Percentiles rank a stretch among this genome's conserved stretches.
phyloP scores from a whole-genome alignment of 495 filamentous ascomycete genomes.

The Lasiosphaeris hirsuta region DNA sequence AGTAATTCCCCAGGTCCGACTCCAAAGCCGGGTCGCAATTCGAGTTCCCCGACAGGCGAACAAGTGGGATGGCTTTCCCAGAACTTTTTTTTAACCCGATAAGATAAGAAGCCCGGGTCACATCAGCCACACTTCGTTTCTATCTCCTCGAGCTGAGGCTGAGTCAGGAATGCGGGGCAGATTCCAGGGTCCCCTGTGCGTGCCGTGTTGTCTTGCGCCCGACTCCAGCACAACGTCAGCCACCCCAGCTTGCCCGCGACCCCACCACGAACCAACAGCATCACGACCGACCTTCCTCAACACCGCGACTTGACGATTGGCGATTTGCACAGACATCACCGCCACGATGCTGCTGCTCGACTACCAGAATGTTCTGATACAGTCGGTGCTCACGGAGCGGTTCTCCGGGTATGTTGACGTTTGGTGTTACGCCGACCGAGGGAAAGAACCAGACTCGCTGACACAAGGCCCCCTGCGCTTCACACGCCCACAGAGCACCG shows the following conservation, averaged over 20 bases:
- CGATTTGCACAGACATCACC: not conserved
- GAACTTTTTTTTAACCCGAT: slow-evolving; percentile 35
- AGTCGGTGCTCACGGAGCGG: slow-evolving; percentile 90
- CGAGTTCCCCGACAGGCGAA: slow-evolving; percentile 3
- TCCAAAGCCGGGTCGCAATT: slow-evolving; percentile 16
- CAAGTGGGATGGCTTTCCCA: slow-evolving; percentile 22
- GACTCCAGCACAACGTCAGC: slow-evolving; percentile 27
- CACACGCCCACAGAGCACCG: slow-evolving; percentile 55
- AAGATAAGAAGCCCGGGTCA: slow-evolving; percentile 32
- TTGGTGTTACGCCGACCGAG: too few relatives aligned
- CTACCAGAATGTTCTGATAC: slow-evolving; percentile 97
- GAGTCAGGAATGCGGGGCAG: slow-evolving; percentile 16
- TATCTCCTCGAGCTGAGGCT: not conserved
- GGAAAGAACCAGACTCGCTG: too few relatives aligned
- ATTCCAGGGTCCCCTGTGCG: not conserved
- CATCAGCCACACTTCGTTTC: slow-evolving; percentile 17
- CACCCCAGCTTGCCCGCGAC: slow-evolving; percentile 14
- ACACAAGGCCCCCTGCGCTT: slow-evolving; percentile 10
- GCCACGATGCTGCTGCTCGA: slow-evolving; percentile 89
- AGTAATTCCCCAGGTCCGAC: slow-evolving; percentile 13
- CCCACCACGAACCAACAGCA: slow-evolving; percentile 12
- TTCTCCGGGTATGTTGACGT: slow-evolving; percentile 69
- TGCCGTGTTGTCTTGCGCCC: not conserved
- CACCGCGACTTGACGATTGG: slow-evolving; percentile 14
- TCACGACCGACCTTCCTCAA: not conserved